Evolutionary conservation across 1,139 yeast species (phyloP).

Genomic region (Blastobotrys capitulatus): DNA sequence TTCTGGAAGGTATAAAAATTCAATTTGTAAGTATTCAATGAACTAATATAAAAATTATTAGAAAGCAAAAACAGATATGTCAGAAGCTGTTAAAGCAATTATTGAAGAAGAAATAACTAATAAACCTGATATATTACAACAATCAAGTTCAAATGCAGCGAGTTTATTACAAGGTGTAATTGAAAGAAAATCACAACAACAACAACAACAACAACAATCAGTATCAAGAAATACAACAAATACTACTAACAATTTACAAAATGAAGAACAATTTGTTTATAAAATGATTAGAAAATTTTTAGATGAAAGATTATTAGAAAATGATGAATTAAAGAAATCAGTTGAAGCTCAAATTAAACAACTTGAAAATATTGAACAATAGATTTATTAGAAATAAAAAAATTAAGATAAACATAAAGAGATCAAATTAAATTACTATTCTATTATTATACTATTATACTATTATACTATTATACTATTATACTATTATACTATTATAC

Average conservation of each 20-base stretch:
- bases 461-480: too few species aligned
- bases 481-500: too few species aligned
- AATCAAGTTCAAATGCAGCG: slow-evolving; percentile 18
- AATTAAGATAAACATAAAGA: too few species aligned
- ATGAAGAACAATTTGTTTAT: slow-evolving; percentile 22
- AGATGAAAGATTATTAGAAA: slow-evolving; percentile 17
- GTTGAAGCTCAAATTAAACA: slow-evolving; percentile 24
- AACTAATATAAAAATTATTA: slow-evolving; percentile 1
- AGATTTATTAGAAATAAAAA: too few species aligned
- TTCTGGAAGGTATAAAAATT: too few species aligned
- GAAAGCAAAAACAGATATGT: slow-evolving; percentile 22
- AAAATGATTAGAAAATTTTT: slow-evolving; percentile 17
- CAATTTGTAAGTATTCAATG: background rate
- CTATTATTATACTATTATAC: too few species aligned
- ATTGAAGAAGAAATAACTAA: slow-evolving; percentile 27
- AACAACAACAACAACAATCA: too few species aligned
- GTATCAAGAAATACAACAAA: too few species aligned
- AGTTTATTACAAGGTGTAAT: slow-evolving; percentile 9
- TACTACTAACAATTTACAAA: background rate
- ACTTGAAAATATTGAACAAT: background rate
- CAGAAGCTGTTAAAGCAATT: slow-evolving; percentile 23
- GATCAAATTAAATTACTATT: too few species aligned
- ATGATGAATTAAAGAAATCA: slow-evolving; percentile 15
- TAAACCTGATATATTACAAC: slow-evolving; percentile 23
- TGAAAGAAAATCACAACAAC: slow-evolving; percentile 11